These are phyloP conservation scores for Elaeagnus macrophylla DNA, from an alignment of 306 rosid genomes.

Conservation along the genomic window DNA sequence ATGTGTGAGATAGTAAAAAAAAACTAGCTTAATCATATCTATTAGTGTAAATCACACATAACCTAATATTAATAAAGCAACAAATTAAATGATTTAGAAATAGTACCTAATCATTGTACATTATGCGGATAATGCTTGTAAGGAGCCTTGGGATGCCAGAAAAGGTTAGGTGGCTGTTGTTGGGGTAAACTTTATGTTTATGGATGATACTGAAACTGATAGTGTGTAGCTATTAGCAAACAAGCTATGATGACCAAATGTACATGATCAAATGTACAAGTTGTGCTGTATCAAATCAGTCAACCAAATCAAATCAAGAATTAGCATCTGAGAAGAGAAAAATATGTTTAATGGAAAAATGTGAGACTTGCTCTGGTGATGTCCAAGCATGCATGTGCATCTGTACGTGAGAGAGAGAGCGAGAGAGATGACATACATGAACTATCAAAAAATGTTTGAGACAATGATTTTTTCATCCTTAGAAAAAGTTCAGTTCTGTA, in stretches of 20 bases:
- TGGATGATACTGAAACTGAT: conserved; percentile 28
- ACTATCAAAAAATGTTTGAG: conserved; percentile 30
- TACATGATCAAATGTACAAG: conserved; percentile 28
- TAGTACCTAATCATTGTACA: conserved; percentile 20
- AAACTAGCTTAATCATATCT: no score
- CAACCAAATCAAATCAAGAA: conserved; percentile 38
- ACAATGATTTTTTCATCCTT: conserved; percentile 27
- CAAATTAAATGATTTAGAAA: background rate
- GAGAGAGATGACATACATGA: conserved; percentile 36
- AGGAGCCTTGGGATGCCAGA: conserved; percentile 31
- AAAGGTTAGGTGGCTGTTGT: conserved; percentile 38
- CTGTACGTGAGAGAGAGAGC: conserved; percentile 7
- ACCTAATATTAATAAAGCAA: no score
- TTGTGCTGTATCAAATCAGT: conserved; percentile 19
- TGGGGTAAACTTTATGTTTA: conserved; percentile 39
- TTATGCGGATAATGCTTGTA: conserved; percentile 7
- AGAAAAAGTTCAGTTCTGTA: conserved; percentile 92
- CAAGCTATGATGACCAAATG: conserved; percentile 41
- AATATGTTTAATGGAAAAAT: no score
- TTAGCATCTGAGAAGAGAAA: conserved; percentile 49
- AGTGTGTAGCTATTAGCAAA: conserved; percentile 13
- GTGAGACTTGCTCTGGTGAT: no score
- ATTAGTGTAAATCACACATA: no score
- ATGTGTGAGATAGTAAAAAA: no score
- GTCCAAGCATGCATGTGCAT: background rate